phyloP scores from a whole-genome alignment of 768 basidiomycete species.

The Cystoderma amianthinum region DNA sequence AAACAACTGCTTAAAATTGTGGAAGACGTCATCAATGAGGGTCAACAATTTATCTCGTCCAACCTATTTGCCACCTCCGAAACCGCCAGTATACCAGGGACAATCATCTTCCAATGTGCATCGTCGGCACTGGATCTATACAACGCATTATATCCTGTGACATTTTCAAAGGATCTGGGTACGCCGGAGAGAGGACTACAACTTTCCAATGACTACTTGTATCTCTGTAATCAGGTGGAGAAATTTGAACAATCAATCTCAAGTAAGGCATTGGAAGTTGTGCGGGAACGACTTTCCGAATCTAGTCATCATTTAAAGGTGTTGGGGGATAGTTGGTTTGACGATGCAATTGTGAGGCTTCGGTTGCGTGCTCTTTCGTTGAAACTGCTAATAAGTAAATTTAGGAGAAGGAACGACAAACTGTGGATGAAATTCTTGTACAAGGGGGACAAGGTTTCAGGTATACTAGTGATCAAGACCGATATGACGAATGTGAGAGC shows the following conservation, averaged over 20 bases:
- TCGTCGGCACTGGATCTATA: constrained; percentile 70
- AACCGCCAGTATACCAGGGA: constrained; percentile 35
- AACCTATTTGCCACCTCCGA: constrained; percentile 37
- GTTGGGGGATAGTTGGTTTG: constrained; percentile 63
- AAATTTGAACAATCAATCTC: constrained; percentile 24
- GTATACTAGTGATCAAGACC: constrained; percentile 63
- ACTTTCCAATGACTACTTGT: constrained; percentile 78
- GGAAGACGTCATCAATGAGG: constrained; percentile 60
- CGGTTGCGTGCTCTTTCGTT: background rate
- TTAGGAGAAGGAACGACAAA: constrained; percentile 43
- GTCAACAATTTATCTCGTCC: constrained; percentile 53
- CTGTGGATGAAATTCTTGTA: constrained; percentile 37
- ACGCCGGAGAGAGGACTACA: constrained; percentile 55
- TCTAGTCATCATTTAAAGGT: constrained; percentile 42
- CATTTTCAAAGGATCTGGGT: constrained; percentile 38
- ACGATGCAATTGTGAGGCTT: constrained; percentile 58
- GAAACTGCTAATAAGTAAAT: constrained; percentile 2
- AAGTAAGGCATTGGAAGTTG: constrained; percentile 9
- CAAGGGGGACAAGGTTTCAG: constrained; percentile 59
- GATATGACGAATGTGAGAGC: constrained; percentile 70
- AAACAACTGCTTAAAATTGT: constrained; percentile 49
- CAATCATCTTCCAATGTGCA: constrained; percentile 52
- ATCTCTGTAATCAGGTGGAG: constrained; percentile 50
- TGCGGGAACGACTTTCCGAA: constrained; percentile 45
- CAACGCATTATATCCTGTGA: constrained; percentile 71